Conservation (phyloP, 1,284 basidiomycete genomes). For the Sporisorium scitamineum region DNA sequence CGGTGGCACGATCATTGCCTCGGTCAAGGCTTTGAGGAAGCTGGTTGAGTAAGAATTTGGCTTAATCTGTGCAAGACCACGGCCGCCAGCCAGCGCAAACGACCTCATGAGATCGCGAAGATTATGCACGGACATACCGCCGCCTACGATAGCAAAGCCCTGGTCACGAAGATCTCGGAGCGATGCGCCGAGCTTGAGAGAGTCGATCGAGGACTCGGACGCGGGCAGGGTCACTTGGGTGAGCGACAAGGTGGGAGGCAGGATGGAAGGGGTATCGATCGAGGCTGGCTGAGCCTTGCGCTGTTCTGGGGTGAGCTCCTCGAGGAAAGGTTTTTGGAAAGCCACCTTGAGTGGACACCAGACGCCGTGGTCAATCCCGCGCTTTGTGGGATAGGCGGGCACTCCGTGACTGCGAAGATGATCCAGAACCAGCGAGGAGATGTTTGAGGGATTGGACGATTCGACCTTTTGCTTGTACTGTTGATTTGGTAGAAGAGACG, state of each 20-base stretch:
- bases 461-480: slow-evolving; percentile 70
- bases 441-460: slow-evolving; percentile 49
- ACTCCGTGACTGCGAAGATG: slow-evolving; percentile 56
- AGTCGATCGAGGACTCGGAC: slow-evolving; percentile 56
- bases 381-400: slow-evolving; percentile 34
- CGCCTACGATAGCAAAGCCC: slow-evolving; percentile 54
- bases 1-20: slow-evolving; percentile 33
- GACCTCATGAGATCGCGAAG: slow-evolving; percentile 44
- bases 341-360: slow-evolving; percentile 71
- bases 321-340: slow-evolving; percentile 58
- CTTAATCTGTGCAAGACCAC: slow-evolving; percentile 2
- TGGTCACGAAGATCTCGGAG: slow-evolving; percentile 66
- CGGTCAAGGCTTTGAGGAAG: slow-evolving; percentile 40
- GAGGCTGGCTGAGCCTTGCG: slow-evolving; percentile 17
- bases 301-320: slow-evolving; percentile 24
- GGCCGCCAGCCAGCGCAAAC: slow-evolving; percentile 17
- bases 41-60: slow-evolving; percentile 21
- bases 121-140: slow-evolving; percentile 63
- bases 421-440: slow-evolving; percentile 59
- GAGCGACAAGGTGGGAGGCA: slow-evolving; percentile 67
- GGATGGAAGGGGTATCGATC: slow-evolving; percentile 28
- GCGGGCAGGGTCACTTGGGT: slow-evolving; percentile 71
- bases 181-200: slow-evolving; percentile 70
- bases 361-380: slow-evolving; percentile 72
- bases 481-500: too few relatives aligned